Percentiles rank a stretch among this genome's conserved stretches.
phyloP scores from a whole-genome alignment of 148 eudicot species.

The Polygonum maritimum region DNA sequence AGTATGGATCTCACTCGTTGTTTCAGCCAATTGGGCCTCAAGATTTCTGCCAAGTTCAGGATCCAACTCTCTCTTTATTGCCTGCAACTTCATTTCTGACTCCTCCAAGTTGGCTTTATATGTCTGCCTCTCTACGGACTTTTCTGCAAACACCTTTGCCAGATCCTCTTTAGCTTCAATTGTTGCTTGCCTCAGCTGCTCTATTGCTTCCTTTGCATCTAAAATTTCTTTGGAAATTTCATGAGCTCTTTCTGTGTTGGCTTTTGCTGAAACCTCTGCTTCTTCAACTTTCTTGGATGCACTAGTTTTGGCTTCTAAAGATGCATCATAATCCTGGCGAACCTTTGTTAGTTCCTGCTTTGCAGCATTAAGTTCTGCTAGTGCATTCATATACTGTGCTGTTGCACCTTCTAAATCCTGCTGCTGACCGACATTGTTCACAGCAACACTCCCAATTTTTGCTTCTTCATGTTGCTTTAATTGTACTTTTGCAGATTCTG shows the following conservation, averaged over 20 bases:
- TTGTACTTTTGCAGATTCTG: slow-evolving; percentile 37
- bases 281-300: slow-evolving; percentile 42
- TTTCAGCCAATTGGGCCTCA: slow-evolving; percentile 42
- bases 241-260: slow-evolving; percentile 28
- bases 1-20: slow-evolving; percentile 34
- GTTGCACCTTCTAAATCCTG: slow-evolving; percentile 42
- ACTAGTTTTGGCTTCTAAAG: slow-evolving; percentile 25
- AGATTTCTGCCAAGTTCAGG: slow-evolving; percentile 31
- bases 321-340: slow-evolving; percentile 32
- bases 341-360: slow-evolving; percentile 49
- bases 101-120: slow-evolving; percentile 41
- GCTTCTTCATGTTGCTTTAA: slow-evolving; percentile 42
- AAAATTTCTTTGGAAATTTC: slow-evolving; percentile 39
- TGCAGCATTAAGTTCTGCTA: slow-evolving; percentile 48
- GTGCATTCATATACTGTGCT: slow-evolving; percentile 38
- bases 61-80: slow-evolving; percentile 35
- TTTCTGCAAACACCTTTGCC: slow-evolving; percentile 33
- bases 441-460: slow-evolving; percentile 13
- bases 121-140: slow-evolving; percentile 35
- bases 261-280: slow-evolving; percentile 40
- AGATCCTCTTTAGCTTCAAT: slow-evolving; percentile 40
- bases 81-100: slow-evolving; percentile 35
- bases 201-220: slow-evolving; percentile 31
- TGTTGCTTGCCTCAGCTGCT: slow-evolving; percentile 36
- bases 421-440: slow-evolving; percentile 21